These are phyloP conservation scores for Zelonia costaricensis DNA, from an alignment of 208 protist genomes.

Conservation along the genomic window DNA sequence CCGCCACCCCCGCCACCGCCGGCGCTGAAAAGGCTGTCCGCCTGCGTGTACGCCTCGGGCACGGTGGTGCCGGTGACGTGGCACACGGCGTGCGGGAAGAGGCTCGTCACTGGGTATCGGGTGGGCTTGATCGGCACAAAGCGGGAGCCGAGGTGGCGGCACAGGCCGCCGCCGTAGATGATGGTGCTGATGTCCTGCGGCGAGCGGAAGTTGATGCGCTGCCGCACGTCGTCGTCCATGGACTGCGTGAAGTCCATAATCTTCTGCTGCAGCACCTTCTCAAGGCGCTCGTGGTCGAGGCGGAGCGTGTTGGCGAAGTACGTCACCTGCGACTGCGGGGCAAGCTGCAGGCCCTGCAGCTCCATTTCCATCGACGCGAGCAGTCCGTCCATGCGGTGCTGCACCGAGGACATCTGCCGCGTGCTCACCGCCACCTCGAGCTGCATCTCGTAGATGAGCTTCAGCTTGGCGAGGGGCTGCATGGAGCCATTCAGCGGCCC, in stretches of 20 bases:
- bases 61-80: conserved; percentile 64
- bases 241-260: conserved; percentile 84
- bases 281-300: conserved; percentile 69
- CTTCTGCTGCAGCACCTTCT: conserved; percentile 83
- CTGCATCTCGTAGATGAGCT: conserved; percentile 90
- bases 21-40: conserved; percentile 44
- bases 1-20: neutral
- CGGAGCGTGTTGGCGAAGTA: conserved; percentile 67
- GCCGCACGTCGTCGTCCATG: conserved; percentile 87
- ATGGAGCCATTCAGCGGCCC: conserved; percentile 56
- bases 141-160: conserved; percentile 74
- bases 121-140: conserved; percentile 67
- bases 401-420: conserved; percentile 79
- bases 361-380: conserved; percentile 93
- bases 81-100: conserved; percentile 83
- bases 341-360: conserved; percentile 77
- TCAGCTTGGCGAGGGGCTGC: conserved; percentile 79
- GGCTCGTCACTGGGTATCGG: conserved; percentile 56
- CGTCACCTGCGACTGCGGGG: conserved; percentile 65
- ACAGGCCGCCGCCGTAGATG: conserved; percentile 87
- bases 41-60: conserved; percentile 60
- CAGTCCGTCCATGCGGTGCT: conserved; percentile 91
- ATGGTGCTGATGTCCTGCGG: conserved; percentile 91
- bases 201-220: conserved; percentile 85
- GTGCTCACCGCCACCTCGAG: conserved; percentile 78